A percentile compares a stretch with the other conserved stretches of the same genome.
Conservation (phyloP, 2,329 filamentous ascomycete genomes). For the Pseudogymnoascus pannorum region DNA sequence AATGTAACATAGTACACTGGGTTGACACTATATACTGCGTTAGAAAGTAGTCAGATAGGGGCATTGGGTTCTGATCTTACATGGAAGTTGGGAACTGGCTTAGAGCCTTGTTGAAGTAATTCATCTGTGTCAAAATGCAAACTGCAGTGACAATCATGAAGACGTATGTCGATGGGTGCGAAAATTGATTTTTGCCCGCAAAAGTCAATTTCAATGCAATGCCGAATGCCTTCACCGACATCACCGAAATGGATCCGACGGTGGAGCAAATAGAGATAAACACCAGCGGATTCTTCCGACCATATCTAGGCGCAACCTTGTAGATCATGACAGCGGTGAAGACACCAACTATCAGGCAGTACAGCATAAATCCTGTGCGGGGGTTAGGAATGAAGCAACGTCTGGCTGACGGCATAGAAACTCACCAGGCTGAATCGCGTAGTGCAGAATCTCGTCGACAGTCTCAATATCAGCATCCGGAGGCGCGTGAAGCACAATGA, state of each 20-base stretch:
- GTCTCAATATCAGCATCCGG: conserved; percentile 86
- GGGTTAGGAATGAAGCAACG: not conserved
- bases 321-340: conserved; percentile 97
- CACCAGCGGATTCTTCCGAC: conserved; percentile 91
- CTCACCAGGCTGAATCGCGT: conserved; percentile 84
- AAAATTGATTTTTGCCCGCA: conserved; percentile 89
- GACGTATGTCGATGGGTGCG: conserved; percentile 90
- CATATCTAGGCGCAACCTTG: conserved; percentile 78
- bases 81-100: conserved; percentile 97
- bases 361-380: conserved; percentile 75
- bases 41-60: not conserved
- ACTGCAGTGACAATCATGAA: conserved; percentile 89
- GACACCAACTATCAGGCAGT: conserved; percentile 68
- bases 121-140: conserved; percentile 98
- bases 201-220: conserved; percentile 96
- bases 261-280: conserved; percentile 98
- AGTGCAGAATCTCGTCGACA: conserved; percentile 84
- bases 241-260: conserved; percentile 94
- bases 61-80: conserved; percentile 45
- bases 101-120: conserved; percentile 98
- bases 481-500: conserved; percentile 95
- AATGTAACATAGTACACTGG: conserved; percentile 93
- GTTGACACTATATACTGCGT: conserved; percentile 50
- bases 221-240: conserved; percentile 98
- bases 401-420: conserved; percentile 10